Base-by-base conservation (phyloP, 2,329 filamentous ascomycete species). In the Exutisphaerella laricina region DNA sequence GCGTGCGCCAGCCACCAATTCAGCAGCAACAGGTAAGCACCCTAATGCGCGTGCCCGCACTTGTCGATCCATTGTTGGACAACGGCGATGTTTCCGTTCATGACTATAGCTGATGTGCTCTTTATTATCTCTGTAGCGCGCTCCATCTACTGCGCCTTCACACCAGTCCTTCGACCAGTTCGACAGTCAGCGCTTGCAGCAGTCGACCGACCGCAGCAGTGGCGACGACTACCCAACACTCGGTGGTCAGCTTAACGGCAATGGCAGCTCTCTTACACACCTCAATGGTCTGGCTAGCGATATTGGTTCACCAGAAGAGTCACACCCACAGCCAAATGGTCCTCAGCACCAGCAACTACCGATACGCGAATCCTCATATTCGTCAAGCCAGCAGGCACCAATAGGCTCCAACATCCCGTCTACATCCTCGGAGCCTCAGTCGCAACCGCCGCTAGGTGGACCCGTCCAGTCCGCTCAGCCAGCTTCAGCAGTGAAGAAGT, bases 191-290 rank as follows among this genome's bases (percentile, higher is more conserved):
- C 50, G 51, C 68, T 67, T 35, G 70, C 75, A 54, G 28, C 41
- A 48, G 14, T 45, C 54, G 2, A 36, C 30, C n/a, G 54, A 59
- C 16, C 51, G 49, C 16, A 38, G 44, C 13, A 41, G 35, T 28
- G 41, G 33, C 35, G 76, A 80, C 12, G 77, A 80, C 41, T 80
- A 80, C 45, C 76, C 77, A 45, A 75, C 78, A n/a, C 61, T 80
- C 36, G 72, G 75, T 39, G 71, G 74, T 35, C 72, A 72, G 41
- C 62, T 66, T 14, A 66, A 70, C 34, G 66, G 67, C 35, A 75
- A 78, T n/a, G 61, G 40, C 9, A 47, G 49, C 8, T 13, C 37
- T 13, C 37, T 47, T 12, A 42, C 50, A 13, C 51, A 51, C 16
- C 35, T 49, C 13, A 55, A 55, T 35, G 55, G 54, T 10, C 41